phyloP scores from a whole-genome alignment of 2,329 filamentous ascomycete genomes.

The Colletotrichum navitas region DNA sequence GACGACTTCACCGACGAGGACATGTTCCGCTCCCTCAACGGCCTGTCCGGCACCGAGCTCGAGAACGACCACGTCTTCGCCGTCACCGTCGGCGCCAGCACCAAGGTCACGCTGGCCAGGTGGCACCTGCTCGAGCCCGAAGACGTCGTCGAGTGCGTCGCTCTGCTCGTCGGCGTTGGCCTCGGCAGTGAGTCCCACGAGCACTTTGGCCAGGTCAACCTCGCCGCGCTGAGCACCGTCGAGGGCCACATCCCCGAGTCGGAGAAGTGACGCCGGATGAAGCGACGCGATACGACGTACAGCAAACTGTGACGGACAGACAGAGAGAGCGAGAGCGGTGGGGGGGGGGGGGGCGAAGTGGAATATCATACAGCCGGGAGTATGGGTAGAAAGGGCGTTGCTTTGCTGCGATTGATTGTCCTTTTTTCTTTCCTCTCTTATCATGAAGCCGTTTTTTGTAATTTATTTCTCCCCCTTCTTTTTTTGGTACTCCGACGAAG shows the following conservation, averaged over 20 bases:
- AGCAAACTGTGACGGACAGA: constrained; percentile 12
- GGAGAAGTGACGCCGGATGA: constrained; percentile 23
- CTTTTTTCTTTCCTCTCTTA: neutral
- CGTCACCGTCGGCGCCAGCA: constrained; percentile 91
- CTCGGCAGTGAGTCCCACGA: constrained; percentile 55
- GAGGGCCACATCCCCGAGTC: constrained; percentile 63
- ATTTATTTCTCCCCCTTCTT: neutral
- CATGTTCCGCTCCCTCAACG: constrained; percentile 87
- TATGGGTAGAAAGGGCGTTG: constrained; percentile 33
- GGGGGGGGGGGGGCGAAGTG: neutral
- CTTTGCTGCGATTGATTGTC: constrained; percentile 8
- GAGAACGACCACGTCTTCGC: constrained; percentile 81
- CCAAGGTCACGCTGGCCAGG: constrained; percentile 89
- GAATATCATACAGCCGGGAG: constrained; percentile 37
- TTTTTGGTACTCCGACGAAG: constrained; percentile 2
- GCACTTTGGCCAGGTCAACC: constrained; percentile 65
- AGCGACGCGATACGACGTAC: neutral
- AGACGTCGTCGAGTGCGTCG: constrained; percentile 82
- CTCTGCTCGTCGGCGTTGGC: constrained; percentile 66
- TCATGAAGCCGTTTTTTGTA: neutral
- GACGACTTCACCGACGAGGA: constrained; percentile 99
- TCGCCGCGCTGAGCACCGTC: constrained; percentile 66
- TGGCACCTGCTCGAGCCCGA: constrained; percentile 91
- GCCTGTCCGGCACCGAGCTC: constrained; percentile 65
- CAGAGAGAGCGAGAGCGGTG: too few relatives aligned